A percentile compares a stretch with the other conserved stretches of the same genome.
These are phyloP conservation scores for Pythium brachiatum DNA, from an alignment of 352 stramenopile genomes.

Conservation along the genomic window DNA sequence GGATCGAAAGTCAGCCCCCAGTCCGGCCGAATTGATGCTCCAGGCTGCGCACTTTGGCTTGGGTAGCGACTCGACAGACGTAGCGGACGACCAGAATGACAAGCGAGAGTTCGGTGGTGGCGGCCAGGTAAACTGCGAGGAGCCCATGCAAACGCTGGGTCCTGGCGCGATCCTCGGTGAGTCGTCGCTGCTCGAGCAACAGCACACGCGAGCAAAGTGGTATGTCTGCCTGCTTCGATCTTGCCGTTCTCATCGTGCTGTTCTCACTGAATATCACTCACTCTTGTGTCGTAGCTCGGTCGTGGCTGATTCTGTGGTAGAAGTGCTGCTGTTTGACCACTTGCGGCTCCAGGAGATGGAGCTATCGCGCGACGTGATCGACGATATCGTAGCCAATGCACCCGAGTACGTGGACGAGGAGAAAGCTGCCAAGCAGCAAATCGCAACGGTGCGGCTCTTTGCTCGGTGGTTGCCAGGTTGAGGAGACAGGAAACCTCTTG, in stretches of 20 bases:
- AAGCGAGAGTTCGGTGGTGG: background rate
- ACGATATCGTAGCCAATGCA: constrained; percentile 45
- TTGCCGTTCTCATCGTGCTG: background rate
- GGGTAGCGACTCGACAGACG: background rate
- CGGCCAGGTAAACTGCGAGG: constrained; percentile 3
- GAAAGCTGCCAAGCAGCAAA: constrained; percentile 44
- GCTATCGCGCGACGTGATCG: constrained; percentile 49
- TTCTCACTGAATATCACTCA: background rate
- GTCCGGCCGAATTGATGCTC: constrained; percentile 17
- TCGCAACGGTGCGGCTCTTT: constrained; percentile 28
- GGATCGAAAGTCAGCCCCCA: constrained; percentile 10
- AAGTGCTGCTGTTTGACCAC: constrained; percentile 70
- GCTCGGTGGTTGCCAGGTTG: background rate
- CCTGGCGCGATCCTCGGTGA: constrained; percentile 67
- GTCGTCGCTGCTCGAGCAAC: constrained; percentile 49
- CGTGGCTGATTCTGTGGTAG: constrained; percentile 63
- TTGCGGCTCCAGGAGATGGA: constrained; percentile 78
- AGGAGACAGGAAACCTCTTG: background rate
- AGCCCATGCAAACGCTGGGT: constrained; percentile 41
- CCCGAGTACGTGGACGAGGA: constrained; percentile 62
- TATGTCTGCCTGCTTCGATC: constrained; percentile 7
- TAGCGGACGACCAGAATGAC: background rate
- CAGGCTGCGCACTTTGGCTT: constrained; percentile 6
- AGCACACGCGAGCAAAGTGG: constrained; percentile 53
- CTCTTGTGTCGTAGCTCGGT: constrained; percentile 32